A percentile compares a stretch with the other conserved stretches of the same genome.
Conservation (phyloP, 2,329 filamentous ascomycete genomes). For the Fusarium sp. region DNA sequence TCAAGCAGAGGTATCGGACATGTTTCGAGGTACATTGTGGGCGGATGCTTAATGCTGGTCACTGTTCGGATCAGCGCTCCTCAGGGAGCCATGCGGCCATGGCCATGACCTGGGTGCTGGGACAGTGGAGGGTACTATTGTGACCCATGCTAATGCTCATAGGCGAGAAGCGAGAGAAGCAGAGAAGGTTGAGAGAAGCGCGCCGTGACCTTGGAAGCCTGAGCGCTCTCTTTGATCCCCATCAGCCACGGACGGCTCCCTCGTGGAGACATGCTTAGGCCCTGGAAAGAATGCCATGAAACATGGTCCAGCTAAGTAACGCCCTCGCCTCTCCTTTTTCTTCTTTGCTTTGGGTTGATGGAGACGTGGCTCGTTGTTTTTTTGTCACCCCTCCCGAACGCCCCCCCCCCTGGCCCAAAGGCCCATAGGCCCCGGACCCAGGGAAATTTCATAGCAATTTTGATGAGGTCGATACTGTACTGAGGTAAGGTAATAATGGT, state of each 20-base stretch:
- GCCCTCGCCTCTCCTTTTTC: constrained; percentile 32
- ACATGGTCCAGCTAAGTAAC: constrained; percentile 44
- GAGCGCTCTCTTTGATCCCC: constrained; percentile 32
- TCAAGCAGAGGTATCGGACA: constrained; percentile 18
- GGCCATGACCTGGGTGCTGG: constrained; percentile 21
- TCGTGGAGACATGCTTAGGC: constrained; percentile 43
- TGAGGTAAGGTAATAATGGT: constrained; percentile 31
- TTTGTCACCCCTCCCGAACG: constrained; percentile 38
- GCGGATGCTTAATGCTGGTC: neutral
- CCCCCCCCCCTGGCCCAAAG: constrained; percentile 30
- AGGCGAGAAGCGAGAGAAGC: constrained; percentile 37
- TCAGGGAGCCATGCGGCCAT: constrained; percentile 8
- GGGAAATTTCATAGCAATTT: constrained; percentile 42
- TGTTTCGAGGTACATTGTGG: neutral
- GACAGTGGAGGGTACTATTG: constrained; percentile 12
- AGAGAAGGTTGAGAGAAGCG: constrained; percentile 39
- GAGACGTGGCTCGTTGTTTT: constrained; percentile 31
- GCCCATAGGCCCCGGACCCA: constrained; percentile 5
- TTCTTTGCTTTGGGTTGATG: constrained; percentile 30
- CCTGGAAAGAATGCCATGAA: constrained; percentile 39
- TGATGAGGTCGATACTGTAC: constrained; percentile 41
- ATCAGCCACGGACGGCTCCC: constrained; percentile 34
- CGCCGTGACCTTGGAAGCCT: constrained; percentile 36
- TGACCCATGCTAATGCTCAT: constrained; percentile 26
- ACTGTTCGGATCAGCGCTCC: constrained; percentile 35